Conservation (phyloP, 2,329 filamentous ascomycete species). For the Penicillium sp. region DNA sequence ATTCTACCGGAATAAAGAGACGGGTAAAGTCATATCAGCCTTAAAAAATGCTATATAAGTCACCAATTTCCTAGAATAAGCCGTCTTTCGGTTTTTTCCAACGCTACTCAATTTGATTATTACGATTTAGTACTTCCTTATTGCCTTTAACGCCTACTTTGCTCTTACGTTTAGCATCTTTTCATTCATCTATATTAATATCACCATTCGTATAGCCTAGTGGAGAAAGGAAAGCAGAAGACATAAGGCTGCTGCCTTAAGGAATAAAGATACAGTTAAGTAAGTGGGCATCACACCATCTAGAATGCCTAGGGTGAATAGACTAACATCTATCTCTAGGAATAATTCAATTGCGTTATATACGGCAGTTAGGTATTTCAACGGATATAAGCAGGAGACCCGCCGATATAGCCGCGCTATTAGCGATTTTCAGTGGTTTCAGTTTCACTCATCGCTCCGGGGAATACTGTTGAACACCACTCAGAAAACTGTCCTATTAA, state of each 20-base stretch:
- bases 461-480: slow-evolving; percentile 73
- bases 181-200: slow-evolving; percentile 93
- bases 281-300: slow-evolving; percentile 36
- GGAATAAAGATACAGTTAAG: slow-evolving; percentile 95
- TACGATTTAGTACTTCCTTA: slow-evolving; percentile 77
- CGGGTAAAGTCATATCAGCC: slow-evolving; percentile 91
- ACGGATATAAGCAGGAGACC: slow-evolving; percentile 78
- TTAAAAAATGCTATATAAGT: slow-evolving; percentile 94
- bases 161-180: slow-evolving; percentile 85
- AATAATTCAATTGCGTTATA: slow-evolving; percentile 99
- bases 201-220: slow-evolving; percentile 93
- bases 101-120: slow-evolving; percentile 90
- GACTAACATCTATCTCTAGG: slow-evolving; percentile 34
- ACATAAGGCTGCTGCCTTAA: slow-evolving; percentile 90
- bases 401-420: slow-evolving; percentile 70
- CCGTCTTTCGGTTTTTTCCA: slow-evolving; percentile 92
- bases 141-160: slow-evolving; percentile 82
- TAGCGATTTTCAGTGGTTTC: slow-evolving; percentile 67
- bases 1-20: slow-evolving; percentile 95
- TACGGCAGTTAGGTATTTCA: slow-evolving; percentile 91
- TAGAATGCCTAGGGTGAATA: background rate
- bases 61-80: slow-evolving; percentile 93
- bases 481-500: slow-evolving; percentile 76
- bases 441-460: slow-evolving; percentile 70
- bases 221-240: slow-evolving; percentile 87